A percentile compares a stretch with the other conserved stretches of the same genome.
phyloP scores from a whole-genome alignment of 768 basidiomycete species.

The Leccinum subtestaceum region DNA sequence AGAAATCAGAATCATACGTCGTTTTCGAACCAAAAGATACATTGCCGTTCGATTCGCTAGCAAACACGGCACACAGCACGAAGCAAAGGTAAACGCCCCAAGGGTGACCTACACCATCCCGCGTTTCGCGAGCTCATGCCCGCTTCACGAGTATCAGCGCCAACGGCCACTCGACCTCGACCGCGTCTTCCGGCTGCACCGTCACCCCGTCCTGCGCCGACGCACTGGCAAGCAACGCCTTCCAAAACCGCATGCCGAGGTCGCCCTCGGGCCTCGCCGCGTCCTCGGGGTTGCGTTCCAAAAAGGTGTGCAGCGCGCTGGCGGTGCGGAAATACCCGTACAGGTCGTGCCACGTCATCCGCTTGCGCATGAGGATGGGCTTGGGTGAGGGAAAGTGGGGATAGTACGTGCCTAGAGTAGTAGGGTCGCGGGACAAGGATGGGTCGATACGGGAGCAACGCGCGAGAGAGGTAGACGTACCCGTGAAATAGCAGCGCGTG shows the following conservation, averaged over 20 bases:
- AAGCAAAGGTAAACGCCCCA: neutral
- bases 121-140: neutral
- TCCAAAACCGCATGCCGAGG: conserved; percentile 63
- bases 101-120: neutral
- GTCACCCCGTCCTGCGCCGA: conserved; percentile 23
- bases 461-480: conserved; percentile 34
- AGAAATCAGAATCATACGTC: neutral
- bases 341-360: conserved; percentile 63
- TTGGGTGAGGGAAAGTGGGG: conserved; percentile 34
- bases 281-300: conserved; percentile 64
- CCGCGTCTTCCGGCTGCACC: conserved; percentile 19
- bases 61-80: neutral
- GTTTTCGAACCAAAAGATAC: neutral
- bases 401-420: conserved; percentile 37
- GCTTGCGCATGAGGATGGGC: conserved; percentile 53
- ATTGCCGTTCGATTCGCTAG: neutral
- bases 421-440: neutral
- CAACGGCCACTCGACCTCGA: conserved; percentile 45
- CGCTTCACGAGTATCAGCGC: conserved; percentile 29
- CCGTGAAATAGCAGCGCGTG: conserved; percentile 57
- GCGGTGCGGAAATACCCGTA: conserved; percentile 68
- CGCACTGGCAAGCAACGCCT: conserved; percentile 43
- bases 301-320: conserved; percentile 67
- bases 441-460: neutral
- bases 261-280: conserved; percentile 48